phyloP scores from a whole-genome alignment of 1,284 basidiomycete genomes.

The Malassezia restricta region DNA sequence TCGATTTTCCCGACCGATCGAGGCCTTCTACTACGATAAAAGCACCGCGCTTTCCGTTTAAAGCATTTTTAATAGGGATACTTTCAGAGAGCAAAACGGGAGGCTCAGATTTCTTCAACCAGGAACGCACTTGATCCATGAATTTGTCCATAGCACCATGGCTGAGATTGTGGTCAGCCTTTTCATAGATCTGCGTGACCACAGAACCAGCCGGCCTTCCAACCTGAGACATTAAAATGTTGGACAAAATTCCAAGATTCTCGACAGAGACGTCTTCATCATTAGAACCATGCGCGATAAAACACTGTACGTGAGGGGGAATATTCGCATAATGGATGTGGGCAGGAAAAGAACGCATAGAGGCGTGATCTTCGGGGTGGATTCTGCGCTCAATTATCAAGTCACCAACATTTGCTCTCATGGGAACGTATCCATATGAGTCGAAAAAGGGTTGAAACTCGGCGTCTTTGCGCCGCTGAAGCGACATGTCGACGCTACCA shows the following conservation, averaged over 20 bases:
- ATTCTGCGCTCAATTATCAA: background rate
- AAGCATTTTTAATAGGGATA: background rate
- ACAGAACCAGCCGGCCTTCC: conserved; percentile 4
- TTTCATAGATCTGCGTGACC: background rate
- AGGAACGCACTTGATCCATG: background rate
- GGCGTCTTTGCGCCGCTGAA: background rate
- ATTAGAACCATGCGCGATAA: conserved; percentile 4
- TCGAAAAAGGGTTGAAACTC: background rate
- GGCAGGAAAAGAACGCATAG: background rate
- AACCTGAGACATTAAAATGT: conserved; percentile 5
- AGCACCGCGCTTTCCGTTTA: conserved; percentile 21
- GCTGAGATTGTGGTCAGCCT: conserved; percentile 12
- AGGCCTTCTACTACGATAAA: conserved; percentile 45
- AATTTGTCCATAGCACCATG: background rate
- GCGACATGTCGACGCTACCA: background rate
- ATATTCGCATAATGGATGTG: background rate
- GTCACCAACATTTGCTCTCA: background rate
- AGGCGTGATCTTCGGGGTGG: conserved; percentile 1
- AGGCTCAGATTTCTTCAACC: background rate
- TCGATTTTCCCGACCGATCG: conserved; percentile 44
- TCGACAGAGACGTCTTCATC: conserved; percentile 9
- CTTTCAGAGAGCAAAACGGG: background rate
- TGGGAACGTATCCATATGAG: conserved; percentile 1
- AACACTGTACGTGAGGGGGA: conserved; percentile 1
- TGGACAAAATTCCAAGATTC: background rate